Percentiles rank a stretch among this genome's conserved stretches.
Evolutionary conservation across 2,329 filamentous ascomycete genomes (phyloP).

Genomic region (Fonsecaea pedrosoi): DNA sequence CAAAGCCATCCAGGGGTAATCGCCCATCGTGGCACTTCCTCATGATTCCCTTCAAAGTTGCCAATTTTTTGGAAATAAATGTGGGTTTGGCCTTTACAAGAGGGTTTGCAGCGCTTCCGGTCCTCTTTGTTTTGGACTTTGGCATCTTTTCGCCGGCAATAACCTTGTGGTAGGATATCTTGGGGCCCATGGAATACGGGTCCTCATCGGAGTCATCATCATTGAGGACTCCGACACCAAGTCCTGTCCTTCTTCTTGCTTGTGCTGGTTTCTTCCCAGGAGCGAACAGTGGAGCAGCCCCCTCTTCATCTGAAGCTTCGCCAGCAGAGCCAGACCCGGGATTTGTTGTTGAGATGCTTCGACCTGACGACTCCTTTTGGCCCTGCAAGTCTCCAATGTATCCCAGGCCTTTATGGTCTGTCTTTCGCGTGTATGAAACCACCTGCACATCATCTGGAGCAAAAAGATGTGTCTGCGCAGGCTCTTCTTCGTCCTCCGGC

Average conservation of each 20-base stretch:
- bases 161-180: constrained; percentile 82
- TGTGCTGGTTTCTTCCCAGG: constrained; percentile 44
- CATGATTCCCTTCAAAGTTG: constrained; percentile 53
- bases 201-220: constrained; percentile 95
- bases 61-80: constrained; percentile 73
- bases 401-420: constrained; percentile 55
- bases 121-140: constrained; percentile 63
- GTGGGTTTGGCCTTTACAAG: constrained; percentile 71
- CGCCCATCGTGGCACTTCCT: constrained; percentile 83
- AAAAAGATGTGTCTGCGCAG: constrained; percentile 72
- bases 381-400: constrained; percentile 50
- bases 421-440: constrained; percentile 58
- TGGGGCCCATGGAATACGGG: constrained; percentile 88
- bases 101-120: constrained; percentile 66
- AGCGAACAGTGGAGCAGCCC: constrained; percentile 44
- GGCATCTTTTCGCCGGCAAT: constrained; percentile 85
- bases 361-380: background rate
- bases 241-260: constrained; percentile 69
- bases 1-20: constrained; percentile 49
- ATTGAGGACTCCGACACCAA: constrained; percentile 88
- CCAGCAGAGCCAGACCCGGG: background rate
- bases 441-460: constrained; percentile 80
- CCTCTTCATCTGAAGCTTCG: constrained; percentile 43
- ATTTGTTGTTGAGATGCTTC: background rate
- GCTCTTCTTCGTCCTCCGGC: constrained; percentile 47